Conservation (phyloP, 1,284 basidiomycete species). For the Ganoderma sinense region DNA sequence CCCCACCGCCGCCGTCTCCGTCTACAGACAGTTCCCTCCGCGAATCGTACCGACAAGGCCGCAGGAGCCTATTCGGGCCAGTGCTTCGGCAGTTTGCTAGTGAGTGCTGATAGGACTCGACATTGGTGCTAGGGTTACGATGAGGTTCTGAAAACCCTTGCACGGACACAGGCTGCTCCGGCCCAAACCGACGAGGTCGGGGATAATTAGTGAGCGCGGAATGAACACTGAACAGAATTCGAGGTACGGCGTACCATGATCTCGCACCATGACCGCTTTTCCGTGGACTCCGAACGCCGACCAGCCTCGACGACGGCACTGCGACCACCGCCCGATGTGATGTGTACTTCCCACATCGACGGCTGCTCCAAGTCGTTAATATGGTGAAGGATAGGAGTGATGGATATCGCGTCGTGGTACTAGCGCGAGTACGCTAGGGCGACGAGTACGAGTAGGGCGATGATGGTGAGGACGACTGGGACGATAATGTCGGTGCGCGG, state of each 20-base stretch:
- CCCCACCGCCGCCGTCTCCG: too few relatives aligned
- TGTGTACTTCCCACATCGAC: neutral
- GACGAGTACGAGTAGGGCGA: neutral
- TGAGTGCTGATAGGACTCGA: neutral
- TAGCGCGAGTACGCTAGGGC: neutral
- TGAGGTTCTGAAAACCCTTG: neutral
- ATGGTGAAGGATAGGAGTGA: neutral
- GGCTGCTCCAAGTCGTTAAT: neutral
- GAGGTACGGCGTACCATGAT: neutral
- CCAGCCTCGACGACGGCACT: neutral
- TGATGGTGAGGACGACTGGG: neutral
- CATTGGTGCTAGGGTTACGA: neutral
- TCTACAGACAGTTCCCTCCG: neutral
- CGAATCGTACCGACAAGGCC: neutral
- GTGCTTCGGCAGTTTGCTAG: neutral
- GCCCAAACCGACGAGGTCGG: neutral
- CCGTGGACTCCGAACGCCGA: neutral
- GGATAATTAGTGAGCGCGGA: too few relatives aligned
- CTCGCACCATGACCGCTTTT: neutral
- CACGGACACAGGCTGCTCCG: neutral
- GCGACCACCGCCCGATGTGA: neutral
- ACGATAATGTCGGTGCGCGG: neutral
- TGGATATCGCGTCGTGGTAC: neutral
- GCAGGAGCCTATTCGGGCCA: neutral
- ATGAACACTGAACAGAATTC: neutral